These are phyloP conservation scores for Trametes versicolor DNA, from an alignment of 1,284 basidiomycete genomes.

Conservation along the genomic window DNA sequence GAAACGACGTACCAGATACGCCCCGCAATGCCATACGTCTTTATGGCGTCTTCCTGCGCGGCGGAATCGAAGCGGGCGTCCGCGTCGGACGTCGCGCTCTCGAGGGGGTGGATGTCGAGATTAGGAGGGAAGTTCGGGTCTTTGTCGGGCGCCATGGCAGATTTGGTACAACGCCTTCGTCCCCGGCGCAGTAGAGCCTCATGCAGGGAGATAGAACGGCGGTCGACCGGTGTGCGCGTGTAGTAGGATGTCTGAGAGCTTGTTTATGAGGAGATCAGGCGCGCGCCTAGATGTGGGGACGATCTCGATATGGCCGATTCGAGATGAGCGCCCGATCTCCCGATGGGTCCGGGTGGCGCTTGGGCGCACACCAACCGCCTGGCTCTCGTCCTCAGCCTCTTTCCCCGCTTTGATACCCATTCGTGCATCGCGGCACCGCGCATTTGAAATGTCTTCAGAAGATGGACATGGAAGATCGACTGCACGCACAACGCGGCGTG, in stretches of 20 bases:
- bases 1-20: constrained; percentile 68
- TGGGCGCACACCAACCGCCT: background rate
- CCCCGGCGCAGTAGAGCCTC: background rate
- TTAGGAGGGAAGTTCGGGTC: constrained; percentile 42
- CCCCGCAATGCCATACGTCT: constrained; percentile 78
- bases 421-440: background rate
- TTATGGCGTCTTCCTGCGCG: constrained; percentile 69
- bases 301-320: constrained; percentile 26
- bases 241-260: background rate
- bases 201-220: constrained; percentile 2
- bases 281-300: constrained; percentile 6
- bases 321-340: constrained; percentile 26
- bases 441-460: background rate
- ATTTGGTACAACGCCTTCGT: background rate
- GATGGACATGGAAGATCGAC: background rate
- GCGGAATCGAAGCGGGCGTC: constrained; percentile 51
- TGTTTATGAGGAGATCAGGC: background rate
- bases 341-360: constrained; percentile 5
- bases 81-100: constrained; percentile 19
- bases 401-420: too few relatives aligned
- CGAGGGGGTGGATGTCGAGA: constrained; percentile 41
- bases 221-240: background rate
- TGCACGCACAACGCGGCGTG: background rate
- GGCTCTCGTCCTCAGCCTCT: background rate
- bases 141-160: constrained; percentile 16